Base-by-base conservation (phyloP, 192 early-diverging fungal genomes). In the Coemansia reversa region DNA sequence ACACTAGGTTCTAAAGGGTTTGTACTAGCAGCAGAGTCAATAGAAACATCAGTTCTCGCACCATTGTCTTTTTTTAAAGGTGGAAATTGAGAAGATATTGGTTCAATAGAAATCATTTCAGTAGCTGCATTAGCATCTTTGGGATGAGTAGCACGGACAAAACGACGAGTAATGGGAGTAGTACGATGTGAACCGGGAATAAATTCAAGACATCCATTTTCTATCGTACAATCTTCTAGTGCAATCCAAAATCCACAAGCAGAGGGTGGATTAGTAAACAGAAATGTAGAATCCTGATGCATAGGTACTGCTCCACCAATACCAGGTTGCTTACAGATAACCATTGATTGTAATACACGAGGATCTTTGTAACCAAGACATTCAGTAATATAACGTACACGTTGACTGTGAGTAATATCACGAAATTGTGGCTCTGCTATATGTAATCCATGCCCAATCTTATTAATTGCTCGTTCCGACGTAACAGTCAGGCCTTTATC, bases 231-330 rank as follows among this genome's bases (percentile, higher is more conserved):
- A 64, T 97, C 91, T 60, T 97, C 94, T 3, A 97, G 79, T 1
- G 95, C 93, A 69, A 95, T 89, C 95, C 95, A 95, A 63, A 93
- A 89, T 7, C 93, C 92, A 7, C 86, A 83, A 0, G 94, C 94
- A 1, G 92, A 94, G 11, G 85, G 74, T 4, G 95, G 94, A 25
- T 90, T 72, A 0, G 95, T 97, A 72, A 92, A 95, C 58, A 97
- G 79, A 71, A 97, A 97, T 7, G 92, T 91, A 24, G 90, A 92
- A 65, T 97, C 95, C 67, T 94, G 92, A 67, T 97, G 95, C 47
- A 87, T 75, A 1, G 93, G 93, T 0, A 97, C 95, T 49, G 78
- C 63, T 0, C 83, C 84, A 51, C 85, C 85, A 56, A 86, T 87
- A n/a, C 67, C 70, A 8, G 84, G 84, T 67, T 85, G 84, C 79